A percentile compares a stretch with the other conserved stretches of the same genome.
Conservation (phyloP, 2,329 filamentous ascomycete genomes). For the Sporothrix inflata region DNA sequence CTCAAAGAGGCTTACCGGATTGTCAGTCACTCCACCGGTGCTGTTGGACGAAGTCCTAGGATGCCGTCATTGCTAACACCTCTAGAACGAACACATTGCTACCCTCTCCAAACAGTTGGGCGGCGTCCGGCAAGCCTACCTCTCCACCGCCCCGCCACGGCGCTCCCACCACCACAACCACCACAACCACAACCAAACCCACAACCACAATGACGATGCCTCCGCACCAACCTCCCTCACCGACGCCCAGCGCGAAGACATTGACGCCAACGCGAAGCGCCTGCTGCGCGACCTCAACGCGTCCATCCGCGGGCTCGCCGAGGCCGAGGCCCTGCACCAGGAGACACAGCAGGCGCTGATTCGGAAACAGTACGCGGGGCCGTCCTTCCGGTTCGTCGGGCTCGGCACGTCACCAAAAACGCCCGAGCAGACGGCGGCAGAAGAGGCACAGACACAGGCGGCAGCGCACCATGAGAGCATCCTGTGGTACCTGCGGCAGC, state of each 20-base stretch:
- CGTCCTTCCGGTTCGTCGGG: constrained; percentile 46
- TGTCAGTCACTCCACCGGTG: no score
- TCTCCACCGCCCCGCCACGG: constrained; percentile 75
- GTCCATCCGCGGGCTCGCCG: constrained; percentile 76
- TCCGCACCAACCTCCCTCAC: constrained; percentile 62
- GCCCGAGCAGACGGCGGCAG: constrained; percentile 71
- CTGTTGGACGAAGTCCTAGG: no score
- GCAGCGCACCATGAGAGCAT: constrained; percentile 78
- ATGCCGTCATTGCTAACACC: neutral
- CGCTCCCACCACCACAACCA: constrained; percentile 53
- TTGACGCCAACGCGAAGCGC: constrained; percentile 84
- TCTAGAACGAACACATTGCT: constrained; percentile 79
- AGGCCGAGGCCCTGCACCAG: constrained; percentile 80
- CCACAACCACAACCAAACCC: constrained; percentile 50
- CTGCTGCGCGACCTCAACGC: constrained; percentile 83
- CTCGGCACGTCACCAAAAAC: constrained; percentile 48
- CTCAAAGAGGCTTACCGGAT: constrained; percentile 93
- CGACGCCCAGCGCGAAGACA: constrained; percentile 79
- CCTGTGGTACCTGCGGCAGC: constrained; percentile 77
- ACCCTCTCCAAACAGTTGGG: constrained; percentile 80
- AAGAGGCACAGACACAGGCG: constrained; percentile 68
- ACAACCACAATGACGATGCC: constrained; percentile 45
- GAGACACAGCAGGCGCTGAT: constrained; percentile 73
- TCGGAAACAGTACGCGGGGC: constrained; percentile 58
- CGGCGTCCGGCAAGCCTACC: constrained; percentile 85